A percentile compares a stretch with the other conserved stretches of the same genome.
These are phyloP conservation scores for Antitrichia curtipendula DNA, from an alignment of 225 moss, liverwort and hornwort genomes.

Conservation along the genomic window DNA sequence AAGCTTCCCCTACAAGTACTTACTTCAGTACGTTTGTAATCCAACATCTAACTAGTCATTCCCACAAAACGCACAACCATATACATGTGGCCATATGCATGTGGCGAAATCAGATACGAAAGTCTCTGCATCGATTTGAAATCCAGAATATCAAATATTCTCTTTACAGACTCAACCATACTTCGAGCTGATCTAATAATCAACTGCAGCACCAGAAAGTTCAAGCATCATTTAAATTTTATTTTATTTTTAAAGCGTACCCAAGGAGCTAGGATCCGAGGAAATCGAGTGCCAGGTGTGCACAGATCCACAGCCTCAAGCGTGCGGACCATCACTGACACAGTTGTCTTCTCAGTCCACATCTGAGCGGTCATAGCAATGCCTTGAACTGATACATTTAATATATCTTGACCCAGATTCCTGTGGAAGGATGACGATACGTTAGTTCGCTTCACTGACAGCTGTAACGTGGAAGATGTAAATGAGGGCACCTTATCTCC, in stretches of 20 bases:
- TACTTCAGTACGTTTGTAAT: neutral
- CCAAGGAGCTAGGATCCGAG: constrained; percentile 51
- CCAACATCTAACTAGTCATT: neutral
- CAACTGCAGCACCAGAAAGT: neutral
- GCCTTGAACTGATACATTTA: constrained; percentile 46
- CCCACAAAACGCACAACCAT: neutral
- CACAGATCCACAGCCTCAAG: constrained; percentile 52
- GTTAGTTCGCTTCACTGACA: neutral
- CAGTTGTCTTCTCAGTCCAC: constrained; percentile 33
- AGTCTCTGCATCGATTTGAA: neutral
- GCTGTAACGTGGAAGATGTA: neutral
- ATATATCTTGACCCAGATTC: constrained; percentile 32
- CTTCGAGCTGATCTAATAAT: neutral
- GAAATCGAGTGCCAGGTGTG: constrained; percentile 41
- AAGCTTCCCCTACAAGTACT: constrained; percentile 45
- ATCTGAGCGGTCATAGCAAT: constrained; percentile 45
- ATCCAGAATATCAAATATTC: neutral
- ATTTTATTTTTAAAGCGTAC: constrained; percentile 5
- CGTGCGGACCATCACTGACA: constrained; percentile 47
- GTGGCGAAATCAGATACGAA: neutral
- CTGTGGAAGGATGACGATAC: neutral
- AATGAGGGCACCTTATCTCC: neutral
- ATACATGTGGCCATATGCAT: neutral
- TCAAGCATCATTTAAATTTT: neutral
- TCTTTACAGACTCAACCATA: neutral